Evolutionary conservation across 345 rosid species (phyloP).

Genomic region (Nephelium lappaceum): DNA sequence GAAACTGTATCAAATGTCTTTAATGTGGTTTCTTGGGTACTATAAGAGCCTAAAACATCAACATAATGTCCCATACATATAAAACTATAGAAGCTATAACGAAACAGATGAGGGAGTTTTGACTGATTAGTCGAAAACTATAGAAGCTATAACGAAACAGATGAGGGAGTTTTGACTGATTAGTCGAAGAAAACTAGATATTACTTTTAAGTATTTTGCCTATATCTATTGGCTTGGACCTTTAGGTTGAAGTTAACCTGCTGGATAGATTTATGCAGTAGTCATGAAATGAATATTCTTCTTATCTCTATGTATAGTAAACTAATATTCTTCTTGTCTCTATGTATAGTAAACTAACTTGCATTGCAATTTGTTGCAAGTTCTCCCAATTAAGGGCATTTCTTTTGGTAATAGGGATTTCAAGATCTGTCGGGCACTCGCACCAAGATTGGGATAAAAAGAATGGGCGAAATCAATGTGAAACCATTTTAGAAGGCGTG

Average conservation of each 20-base stretch:
- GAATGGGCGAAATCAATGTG: conserved; percentile 77
- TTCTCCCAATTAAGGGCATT: not conserved
- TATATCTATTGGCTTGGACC: conserved; percentile 1
- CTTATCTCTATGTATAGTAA: not conserved
- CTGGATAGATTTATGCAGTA: not conserved
- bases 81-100: not conserved
- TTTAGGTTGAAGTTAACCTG: not conserved
- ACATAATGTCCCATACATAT: not conserved
- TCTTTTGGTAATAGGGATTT: conserved; percentile 48
- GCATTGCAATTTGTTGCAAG: not conserved
- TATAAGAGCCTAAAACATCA: not conserved
- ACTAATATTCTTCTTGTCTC: not conserved
- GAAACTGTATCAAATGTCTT: no score
- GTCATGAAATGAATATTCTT: not conserved
- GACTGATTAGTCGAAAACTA: not conserved
- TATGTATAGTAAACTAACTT: not conserved
- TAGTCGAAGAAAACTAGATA: not conserved
- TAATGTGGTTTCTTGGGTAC: not conserved
- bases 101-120: not conserved
- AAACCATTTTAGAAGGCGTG: conserved; percentile 60
- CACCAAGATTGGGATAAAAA: conserved; percentile 56
- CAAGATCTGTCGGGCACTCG: conserved; percentile 37
- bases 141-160: not conserved
- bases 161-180: not conserved
- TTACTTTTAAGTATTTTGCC: not conserved